Evolutionary conservation across 2,329 filamentous ascomycete species (phyloP).

Genomic region (Colletotrichum higginsianum): DNA sequence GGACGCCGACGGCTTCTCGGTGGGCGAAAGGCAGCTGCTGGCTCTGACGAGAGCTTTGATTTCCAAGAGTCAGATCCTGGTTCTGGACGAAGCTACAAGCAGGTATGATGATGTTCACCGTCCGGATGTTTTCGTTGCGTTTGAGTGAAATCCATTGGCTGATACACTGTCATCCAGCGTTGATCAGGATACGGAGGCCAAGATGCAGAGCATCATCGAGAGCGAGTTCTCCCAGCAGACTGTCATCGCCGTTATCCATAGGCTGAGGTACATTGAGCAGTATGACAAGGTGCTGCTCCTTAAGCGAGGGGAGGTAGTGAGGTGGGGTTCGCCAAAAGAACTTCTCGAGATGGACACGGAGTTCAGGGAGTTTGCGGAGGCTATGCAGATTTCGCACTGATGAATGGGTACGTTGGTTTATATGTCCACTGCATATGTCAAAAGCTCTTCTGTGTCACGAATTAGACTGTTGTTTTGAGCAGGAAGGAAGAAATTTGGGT

Average conservation of each 20-base stretch:
- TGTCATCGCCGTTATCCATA: conserved; percentile 19
- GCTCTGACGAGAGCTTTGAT: conserved; percentile 63
- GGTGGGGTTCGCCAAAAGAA: conserved; percentile 2
- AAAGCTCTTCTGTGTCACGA: too few species aligned
- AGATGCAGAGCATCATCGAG: conserved; percentile 17
- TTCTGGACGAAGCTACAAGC: conserved; percentile 53
- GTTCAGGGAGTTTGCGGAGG: conserved; percentile 4
- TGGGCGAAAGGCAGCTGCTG: conserved; percentile 64
- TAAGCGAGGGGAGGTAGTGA: conserved; percentile 5
- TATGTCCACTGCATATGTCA: too few species aligned
- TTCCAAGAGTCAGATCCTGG: conserved; percentile 49
- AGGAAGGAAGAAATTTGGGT: too few species aligned
- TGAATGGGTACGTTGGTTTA: too few species aligned
- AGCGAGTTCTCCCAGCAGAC: conserved; percentile 18
- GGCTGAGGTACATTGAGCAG: conserved; percentile 5
- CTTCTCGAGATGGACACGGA: conserved; percentile 9
- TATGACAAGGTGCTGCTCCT: conserved; percentile 21
- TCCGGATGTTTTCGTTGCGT: too few species aligned
- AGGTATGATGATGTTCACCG: conserved; percentile 17
- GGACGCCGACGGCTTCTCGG: conserved; percentile 52
- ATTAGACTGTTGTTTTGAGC: too few species aligned
- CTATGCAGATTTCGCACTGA: conserved; percentile 1
- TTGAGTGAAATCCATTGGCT: too few species aligned
- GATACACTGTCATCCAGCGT: neutral
- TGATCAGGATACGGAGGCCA: conserved; percentile 17